Conservation (phyloP, 108 stramenopile species). For the Tribonema minus region DNA sequence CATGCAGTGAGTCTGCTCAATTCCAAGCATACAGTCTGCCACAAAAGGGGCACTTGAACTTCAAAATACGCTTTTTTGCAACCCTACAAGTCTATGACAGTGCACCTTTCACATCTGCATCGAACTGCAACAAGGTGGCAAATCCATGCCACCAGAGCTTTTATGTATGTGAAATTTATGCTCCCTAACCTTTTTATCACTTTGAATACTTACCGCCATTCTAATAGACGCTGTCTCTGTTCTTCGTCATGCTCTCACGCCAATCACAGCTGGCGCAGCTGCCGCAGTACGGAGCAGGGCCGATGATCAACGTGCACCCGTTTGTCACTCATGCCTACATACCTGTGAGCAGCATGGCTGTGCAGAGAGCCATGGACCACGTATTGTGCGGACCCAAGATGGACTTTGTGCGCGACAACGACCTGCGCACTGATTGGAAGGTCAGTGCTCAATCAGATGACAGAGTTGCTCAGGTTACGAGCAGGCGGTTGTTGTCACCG, state of each 20-base stretch:
- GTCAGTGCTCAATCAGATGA: not conserved
- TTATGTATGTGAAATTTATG: not conserved
- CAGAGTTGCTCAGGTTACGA: not conserved
- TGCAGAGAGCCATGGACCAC: not conserved
- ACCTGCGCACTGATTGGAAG: slow-evolving; percentile 27
- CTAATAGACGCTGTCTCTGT: too few relatives aligned
- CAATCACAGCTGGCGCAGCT: not conserved
- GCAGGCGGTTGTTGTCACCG: not conserved
- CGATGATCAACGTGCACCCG: slow-evolving; percentile 15
- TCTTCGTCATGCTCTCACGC: too few relatives aligned
- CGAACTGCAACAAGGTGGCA: too few relatives aligned
- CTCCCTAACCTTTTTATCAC: not conserved
- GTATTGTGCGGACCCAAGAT: not conserved
- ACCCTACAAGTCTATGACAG: too few relatives aligned
- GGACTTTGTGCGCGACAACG: slow-evolving; percentile 11
- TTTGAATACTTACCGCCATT: too few relatives aligned
- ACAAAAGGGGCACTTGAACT: too few relatives aligned
- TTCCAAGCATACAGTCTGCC: too few relatives aligned
- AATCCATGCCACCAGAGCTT: too few relatives aligned
- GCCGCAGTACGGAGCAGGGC: slow-evolving; percentile 3
- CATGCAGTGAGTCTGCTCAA: too few relatives aligned
- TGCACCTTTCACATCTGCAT: too few relatives aligned
- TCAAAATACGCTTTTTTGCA: too few relatives aligned
- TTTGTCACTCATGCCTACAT: slow-evolving; percentile 24
- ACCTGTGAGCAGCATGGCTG: not conserved